A percentile compares a stretch with the other conserved stretches of the same genome.
Evolutionary conservation across 140 eudicot genomes (phyloP).

Genomic region (Artemisia princeps): DNA sequence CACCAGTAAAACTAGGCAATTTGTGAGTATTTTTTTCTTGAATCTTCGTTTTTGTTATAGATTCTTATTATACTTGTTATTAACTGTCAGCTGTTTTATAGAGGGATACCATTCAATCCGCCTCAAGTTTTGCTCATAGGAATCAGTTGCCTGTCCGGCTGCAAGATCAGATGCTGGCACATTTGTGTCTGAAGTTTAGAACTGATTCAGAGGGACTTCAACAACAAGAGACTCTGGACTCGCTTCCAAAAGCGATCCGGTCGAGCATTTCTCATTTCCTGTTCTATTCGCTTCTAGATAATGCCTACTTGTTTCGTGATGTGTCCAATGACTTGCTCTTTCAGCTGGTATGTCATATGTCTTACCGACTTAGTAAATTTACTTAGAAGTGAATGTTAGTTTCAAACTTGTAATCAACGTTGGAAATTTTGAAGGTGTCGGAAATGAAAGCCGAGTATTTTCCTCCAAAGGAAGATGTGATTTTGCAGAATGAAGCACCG

Average conservation of each 20-base stretch:
- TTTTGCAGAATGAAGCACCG: conserved; percentile 57
- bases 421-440: conserved; percentile 35
- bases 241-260: conserved; percentile 64
- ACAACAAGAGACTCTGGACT: conserved; percentile 63
- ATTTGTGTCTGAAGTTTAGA: conserved; percentile 54
- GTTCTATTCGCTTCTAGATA: conserved; percentile 47
- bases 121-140: conserved; percentile 59
- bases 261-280: conserved; percentile 59
- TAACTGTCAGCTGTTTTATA: not conserved
- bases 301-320: conserved; percentile 49
- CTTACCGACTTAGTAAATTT: not conserved
- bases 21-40: conserved; percentile 33
- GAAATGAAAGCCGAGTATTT: conserved; percentile 72
- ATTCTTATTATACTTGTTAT: not conserved
- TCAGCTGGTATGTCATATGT: conserved; percentile 44
- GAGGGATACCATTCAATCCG: conserved; percentile 70
- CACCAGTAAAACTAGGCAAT: conserved; percentile 54
- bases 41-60: not conserved
- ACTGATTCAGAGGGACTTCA: conserved; percentile 66
- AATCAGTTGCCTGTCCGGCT: conserved; percentile 51
- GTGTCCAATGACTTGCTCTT: conserved; percentile 57
- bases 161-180: conserved; percentile 74
- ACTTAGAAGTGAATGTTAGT: not conserved
- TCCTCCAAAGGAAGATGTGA: conserved; percentile 63
- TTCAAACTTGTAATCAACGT: not conserved